These are phyloP conservation scores for Salix caprea DNA, from an alignment of 345 rosid genomes.

Conservation along the genomic window DNA sequence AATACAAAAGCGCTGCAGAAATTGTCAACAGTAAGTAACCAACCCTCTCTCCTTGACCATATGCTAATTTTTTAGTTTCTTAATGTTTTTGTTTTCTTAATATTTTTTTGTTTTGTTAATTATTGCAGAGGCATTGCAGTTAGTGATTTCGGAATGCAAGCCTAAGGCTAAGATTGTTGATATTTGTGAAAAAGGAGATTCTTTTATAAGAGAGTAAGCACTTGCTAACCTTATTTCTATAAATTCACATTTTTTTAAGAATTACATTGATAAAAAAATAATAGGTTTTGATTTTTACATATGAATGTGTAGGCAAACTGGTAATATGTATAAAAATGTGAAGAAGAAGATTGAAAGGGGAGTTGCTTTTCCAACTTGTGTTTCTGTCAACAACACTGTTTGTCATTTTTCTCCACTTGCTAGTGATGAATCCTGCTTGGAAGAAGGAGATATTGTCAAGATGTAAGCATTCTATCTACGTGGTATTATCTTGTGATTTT, in stretches of 20 bases:
- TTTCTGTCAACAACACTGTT: constrained; percentile 83
- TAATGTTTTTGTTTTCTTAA: neutral
- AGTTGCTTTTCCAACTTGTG: constrained; percentile 89
- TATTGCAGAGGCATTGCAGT: constrained; percentile 72
- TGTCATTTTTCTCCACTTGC: constrained; percentile 93
- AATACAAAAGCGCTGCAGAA: constrained; percentile 94
- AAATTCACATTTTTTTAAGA: neutral
- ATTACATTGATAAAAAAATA: neutral
- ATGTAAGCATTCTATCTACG: constrained; percentile 46
- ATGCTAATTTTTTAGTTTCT: neutral
- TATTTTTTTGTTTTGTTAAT: neutral
- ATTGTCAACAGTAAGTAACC: constrained; percentile 67
- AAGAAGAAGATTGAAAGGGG: constrained; percentile 94
- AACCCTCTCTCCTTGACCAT: neutral
- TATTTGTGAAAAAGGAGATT: constrained; percentile 82
- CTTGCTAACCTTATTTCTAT: neutral
- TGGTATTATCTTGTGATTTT: neutral
- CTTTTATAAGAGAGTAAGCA: constrained; percentile 82
- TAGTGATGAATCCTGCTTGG: constrained; percentile 64
- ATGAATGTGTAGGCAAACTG: constrained; percentile 56
- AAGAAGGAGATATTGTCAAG: constrained; percentile 84
- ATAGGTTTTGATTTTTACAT: neutral
- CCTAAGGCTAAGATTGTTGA: constrained; percentile 85
- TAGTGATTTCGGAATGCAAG: constrained; percentile 70
- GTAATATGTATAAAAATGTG: constrained; percentile 82